phyloP scores from a whole-genome alignment of 768 basidiomycete species.

The Leccinum truebloodii region DNA sequence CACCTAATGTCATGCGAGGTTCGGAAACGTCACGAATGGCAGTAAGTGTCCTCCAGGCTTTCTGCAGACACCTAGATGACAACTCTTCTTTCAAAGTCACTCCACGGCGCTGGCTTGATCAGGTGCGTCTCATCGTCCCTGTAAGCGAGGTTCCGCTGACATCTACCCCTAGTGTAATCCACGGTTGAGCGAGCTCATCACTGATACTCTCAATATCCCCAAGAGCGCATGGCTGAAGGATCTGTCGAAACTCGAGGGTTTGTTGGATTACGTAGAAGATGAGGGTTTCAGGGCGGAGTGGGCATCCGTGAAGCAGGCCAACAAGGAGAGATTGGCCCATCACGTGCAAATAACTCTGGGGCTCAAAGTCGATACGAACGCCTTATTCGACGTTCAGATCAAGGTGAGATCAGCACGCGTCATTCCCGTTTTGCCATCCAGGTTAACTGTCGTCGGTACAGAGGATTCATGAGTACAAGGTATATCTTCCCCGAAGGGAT shows the following conservation, averaged over 20 bases:
- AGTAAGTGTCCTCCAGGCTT: constrained; percentile 45
- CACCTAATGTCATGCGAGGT: constrained; percentile 42
- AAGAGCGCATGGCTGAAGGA: constrained; percentile 86
- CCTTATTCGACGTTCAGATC: constrained; percentile 91
- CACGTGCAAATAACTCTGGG: constrained; percentile 74
- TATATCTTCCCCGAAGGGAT: constrained; percentile 20
- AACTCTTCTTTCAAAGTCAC: constrained; percentile 54
- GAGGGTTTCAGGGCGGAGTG: constrained; percentile 75
- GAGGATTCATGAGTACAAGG: constrained; percentile 93
- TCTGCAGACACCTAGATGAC: not conserved
- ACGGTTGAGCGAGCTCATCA: constrained; percentile 79
- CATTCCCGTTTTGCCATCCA: not conserved
- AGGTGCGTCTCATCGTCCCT: constrained; percentile 37
- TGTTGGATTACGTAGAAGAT: constrained; percentile 73
- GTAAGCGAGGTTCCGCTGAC: constrained; percentile 4
- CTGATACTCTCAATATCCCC: constrained; percentile 72
- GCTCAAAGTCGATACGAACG: constrained; percentile 67
- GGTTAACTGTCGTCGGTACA: constrained; percentile 29
- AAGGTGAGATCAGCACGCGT: constrained; percentile 46
- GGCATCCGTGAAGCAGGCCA: constrained; percentile 83
- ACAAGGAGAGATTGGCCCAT: constrained; percentile 86
- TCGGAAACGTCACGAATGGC: constrained; percentile 92
- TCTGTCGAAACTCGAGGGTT: constrained; percentile 71
- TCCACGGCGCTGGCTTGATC: constrained; percentile 90
- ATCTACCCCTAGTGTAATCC: constrained; percentile 74